Percentiles rank a stretch among this genome's conserved stretches.
phyloP scores from a whole-genome alignment of 108 stramenopile species.

The Cyclotella baltica region DNA sequence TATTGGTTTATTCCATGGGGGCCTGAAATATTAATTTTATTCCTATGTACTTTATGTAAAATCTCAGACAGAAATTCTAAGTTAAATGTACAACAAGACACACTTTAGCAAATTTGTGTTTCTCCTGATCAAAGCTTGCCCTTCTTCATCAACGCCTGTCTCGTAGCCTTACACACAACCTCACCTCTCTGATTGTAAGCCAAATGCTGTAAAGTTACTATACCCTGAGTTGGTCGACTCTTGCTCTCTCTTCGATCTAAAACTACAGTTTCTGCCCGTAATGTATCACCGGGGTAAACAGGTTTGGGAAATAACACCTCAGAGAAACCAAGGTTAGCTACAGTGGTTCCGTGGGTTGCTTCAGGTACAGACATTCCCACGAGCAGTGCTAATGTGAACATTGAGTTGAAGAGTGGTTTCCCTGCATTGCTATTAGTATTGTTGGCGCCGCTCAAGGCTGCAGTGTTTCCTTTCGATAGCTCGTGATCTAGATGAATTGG shows the following conservation, averaged over 20 bases:
- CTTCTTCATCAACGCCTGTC: conserved; percentile 60
- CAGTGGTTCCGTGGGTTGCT: conserved; percentile 54
- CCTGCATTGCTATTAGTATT: conserved; percentile 3
- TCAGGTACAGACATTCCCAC: conserved; percentile 57
- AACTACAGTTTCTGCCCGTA: conserved; percentile 47
- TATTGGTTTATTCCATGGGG: no score
- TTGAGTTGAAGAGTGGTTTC: conserved; percentile 58
- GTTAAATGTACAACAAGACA: no score
- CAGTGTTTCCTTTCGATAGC: conserved; percentile 40
- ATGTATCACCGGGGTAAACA: conserved; percentile 56
- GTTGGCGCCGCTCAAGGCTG: conserved; percentile 13
- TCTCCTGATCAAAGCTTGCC: not conserved
- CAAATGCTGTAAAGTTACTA: conserved; percentile 51
- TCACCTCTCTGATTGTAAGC: conserved; percentile 58
- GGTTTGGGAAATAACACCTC: conserved; percentile 58
- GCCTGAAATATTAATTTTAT: no score
- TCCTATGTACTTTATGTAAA: no score
- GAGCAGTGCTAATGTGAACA: conserved; percentile 57
- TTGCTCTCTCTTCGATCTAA: conserved; percentile 52
- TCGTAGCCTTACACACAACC: conserved; percentile 46
- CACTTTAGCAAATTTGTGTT: no score
- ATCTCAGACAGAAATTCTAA: no score
- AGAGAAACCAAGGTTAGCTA: conserved; percentile 58
- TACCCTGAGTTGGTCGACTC: conserved; percentile 52
- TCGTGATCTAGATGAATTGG: conserved; percentile 56